phyloP scores from a whole-genome alignment of 768 basidiomycete genomes.

The Gelatoporia subvermispora region DNA sequence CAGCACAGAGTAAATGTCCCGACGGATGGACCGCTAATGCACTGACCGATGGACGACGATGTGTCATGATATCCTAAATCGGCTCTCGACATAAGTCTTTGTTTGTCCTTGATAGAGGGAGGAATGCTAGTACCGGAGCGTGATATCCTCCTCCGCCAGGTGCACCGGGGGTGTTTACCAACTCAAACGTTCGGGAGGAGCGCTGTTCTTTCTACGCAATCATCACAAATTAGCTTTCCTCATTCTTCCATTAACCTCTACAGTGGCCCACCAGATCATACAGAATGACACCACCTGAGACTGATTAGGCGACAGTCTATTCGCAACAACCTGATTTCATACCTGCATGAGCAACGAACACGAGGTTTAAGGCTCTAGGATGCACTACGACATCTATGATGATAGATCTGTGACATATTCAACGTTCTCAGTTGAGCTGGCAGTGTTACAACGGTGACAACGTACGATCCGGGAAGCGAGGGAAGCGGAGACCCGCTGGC shows the following conservation, averaged over 20 bases:
- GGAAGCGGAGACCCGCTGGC: conserved; percentile 36
- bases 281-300: conserved; percentile 54
- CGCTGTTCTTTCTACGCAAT: conserved; percentile 41
- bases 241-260: not conserved
- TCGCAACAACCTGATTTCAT: conserved; percentile 12
- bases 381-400: conserved; percentile 62
- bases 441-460: not conserved
- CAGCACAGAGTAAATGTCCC: conserved; percentile 72
- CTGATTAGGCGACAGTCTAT: not conserved
- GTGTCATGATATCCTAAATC: conserved; percentile 58
- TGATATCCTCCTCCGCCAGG: conserved; percentile 71
- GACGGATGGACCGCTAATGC: conserved; percentile 69
- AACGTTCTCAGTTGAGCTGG: conserved; percentile 3
- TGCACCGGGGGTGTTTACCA: conserved; percentile 72
- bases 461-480: conserved; percentile 32
- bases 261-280: conserved; percentile 46
- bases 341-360: conserved; percentile 78
- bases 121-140: conserved; percentile 38
- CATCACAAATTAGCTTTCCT: conserved; percentile 12
- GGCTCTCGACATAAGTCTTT: not conserved
- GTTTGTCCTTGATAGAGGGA: not conserved
- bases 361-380: conserved; percentile 65
- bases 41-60: conserved; percentile 67
- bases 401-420: conserved; percentile 21
- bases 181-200: conserved; percentile 59